These are phyloP conservation scores for Ophiostoma perfectum DNA, from an alignment of 2,329 filamentous ascomycete genomes.

Conservation along the genomic window DNA sequence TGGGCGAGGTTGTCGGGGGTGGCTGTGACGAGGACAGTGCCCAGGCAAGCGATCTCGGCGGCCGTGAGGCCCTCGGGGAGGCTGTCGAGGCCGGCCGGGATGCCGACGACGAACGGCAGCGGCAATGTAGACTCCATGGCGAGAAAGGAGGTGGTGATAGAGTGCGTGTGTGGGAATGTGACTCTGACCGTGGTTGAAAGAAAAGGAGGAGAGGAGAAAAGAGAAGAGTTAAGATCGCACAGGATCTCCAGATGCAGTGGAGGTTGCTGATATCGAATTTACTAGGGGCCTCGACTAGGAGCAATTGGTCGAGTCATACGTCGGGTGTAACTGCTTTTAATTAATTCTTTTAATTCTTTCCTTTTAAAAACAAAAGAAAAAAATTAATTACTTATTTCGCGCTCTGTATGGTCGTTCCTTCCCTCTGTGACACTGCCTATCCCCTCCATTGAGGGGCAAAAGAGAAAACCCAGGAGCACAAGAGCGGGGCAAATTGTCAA, in stretches of 20 bases:
- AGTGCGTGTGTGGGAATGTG: not conserved
- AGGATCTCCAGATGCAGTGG: conserved; percentile 1
- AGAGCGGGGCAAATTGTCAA: conserved; percentile 5
- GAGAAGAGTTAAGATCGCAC: not conserved
- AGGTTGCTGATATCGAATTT: not conserved
- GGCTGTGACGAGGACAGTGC: conserved; percentile 54
- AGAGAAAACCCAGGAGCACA: not conserved
- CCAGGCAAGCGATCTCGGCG: conserved; percentile 55
- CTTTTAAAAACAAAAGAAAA: not conserved
- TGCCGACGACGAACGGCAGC: conserved; percentile 56
- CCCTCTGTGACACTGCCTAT: not conserved
- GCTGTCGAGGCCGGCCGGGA: conserved; percentile 43
- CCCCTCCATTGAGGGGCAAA: conserved; percentile 12
- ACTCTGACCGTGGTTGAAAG: not conserved
- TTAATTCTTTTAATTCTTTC: not conserved
- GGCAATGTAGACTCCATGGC: conserved; percentile 60
- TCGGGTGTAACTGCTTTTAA: conserved; percentile 2
- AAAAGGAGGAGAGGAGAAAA: not conserved
- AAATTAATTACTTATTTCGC: not conserved
- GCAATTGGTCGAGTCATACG: conserved; percentile 5
- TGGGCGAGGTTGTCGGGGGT: conserved; percentile 39
- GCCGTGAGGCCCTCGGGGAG: conserved; percentile 47
- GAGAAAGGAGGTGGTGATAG: not conserved
- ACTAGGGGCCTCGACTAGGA: not conserved
- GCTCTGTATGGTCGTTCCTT: conserved; percentile 10